Base-by-base conservation (phyloP, 2,329 filamentous ascomycete genomes). In the Macrophomina pseudophaseolina region DNA sequence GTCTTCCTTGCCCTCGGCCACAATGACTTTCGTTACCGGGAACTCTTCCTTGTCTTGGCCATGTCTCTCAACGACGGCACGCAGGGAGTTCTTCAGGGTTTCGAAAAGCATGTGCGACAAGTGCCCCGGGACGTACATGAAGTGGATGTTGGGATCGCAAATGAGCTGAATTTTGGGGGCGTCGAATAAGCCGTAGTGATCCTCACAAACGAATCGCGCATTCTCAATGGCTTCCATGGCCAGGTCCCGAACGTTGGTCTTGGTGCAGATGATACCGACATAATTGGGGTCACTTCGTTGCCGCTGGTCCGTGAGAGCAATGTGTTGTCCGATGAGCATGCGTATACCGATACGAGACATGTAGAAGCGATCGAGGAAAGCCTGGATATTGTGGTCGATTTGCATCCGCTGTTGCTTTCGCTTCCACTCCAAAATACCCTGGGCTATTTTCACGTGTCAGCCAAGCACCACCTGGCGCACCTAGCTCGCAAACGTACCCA, bases 61-160 rank as follows among this genome's bases (percentile, higher is more conserved):
- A 76, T 98, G 93, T 16, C 89, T 92, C 81, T 99, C 95, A 66
- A 99, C 95, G 46, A 99, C 95, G 63, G 95, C 95, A 77, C 95
- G 92, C 72, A 99, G 85, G 66, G 94, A 97, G 85, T 99, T 99
- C 84, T 99, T 99, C 78, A 99, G 85, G 1, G 95, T 99, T 82
- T 99, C 95, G 80, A 99, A 99, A 62, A 99, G 90, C 95, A 99
- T 99, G 82, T 99, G 95, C 72, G 93, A 97, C 79, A 99, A 79
- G 81, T 99, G 95, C n/a, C 95, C 95, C 0, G 95, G 95, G 64
- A 99, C 95, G 77, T 99, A 99, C 95, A 99, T 99, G 82, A 99
- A 99, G 84, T 96, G 91, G 74, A 99, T 86, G 78, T 96, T 90
- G 18, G 93, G 91, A 75, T 94, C 93, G 84, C 95, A 99, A 68